Evolutionary conservation across 1,284 basidiomycete genomes (phyloP), one percentile per base, ranked within the genome.

Genomic region (Ustilago bromivora): DNA sequence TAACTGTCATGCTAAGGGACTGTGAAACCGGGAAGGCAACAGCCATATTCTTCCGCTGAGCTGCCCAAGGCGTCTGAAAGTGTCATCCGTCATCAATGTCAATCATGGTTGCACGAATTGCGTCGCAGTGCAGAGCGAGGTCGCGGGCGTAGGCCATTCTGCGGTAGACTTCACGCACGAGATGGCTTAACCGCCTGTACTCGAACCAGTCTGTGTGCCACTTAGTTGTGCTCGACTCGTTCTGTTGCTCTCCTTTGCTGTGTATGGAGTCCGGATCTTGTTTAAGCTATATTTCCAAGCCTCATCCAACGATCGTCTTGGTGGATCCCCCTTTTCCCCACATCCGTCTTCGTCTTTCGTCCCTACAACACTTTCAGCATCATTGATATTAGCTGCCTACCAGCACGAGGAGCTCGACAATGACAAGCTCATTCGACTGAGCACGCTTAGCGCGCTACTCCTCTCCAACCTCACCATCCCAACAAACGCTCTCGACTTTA

Each of bases 401-500:
- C 13, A 13, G 36, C 13, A 38, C 36, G 9, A 38, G 41, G 12
- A 46, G 41, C 36, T 38, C 36, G 41, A 63, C 43, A 40, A 40
- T 58, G 32, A 59, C 23, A 6, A 13, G 11, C 31, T 31, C 57
- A 2, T 17, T 10, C 7, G 51, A 9, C 53, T 53, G 19, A 11
- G 38, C 49, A 6, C 34, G n/a, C 54, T 61, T 10, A 23, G 38
- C 7, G 40, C 58, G 34, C 54, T 65, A 4, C 47, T 61, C 54
- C 9, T 57, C 36, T n/a, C 43, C 28, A 19, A 17, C 32, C 35
- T 54, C 1, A 57, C 62, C 2, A 15, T 61, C 2, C 58, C 40
- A 4, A 51, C 41, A 19, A n/a, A 32, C 2, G 62, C 68, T 1
- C 68, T 71, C 54, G 54, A 61, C n/a, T 61, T 71, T 15, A 36